A percentile compares a stretch with the other conserved stretches of the same genome.
Evolutionary conservation across 257 asterid species (phyloP).

Genomic region (Capsicum pubescens): DNA sequence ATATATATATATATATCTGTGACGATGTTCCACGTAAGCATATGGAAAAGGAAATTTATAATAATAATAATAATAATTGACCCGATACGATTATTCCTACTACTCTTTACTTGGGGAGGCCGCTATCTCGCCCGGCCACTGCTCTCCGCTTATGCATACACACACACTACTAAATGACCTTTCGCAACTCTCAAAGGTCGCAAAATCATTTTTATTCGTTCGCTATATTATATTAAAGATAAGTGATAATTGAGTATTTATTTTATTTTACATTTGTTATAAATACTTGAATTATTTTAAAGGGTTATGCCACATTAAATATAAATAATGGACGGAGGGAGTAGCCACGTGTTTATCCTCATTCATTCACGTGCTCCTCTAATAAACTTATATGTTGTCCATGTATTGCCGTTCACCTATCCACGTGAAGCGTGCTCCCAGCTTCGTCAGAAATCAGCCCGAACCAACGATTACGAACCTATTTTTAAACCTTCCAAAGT

Average conservation of each 20-base stretch:
- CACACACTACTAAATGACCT: constrained; percentile 32
- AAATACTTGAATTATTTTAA: too few species aligned
- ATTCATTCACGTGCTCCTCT: neutral
- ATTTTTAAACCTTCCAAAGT: too few species aligned
- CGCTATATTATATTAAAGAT: too few species aligned
- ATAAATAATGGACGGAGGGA: too few species aligned
- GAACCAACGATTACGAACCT: too few species aligned
- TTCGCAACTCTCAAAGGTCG: constrained; percentile 49
- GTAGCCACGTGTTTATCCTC: constrained; percentile 27
- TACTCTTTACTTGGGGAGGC: constrained; percentile 16
- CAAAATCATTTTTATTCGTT: neutral
- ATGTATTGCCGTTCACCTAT: neutral
- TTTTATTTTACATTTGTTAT: too few species aligned
- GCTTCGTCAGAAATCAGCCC: too few species aligned
- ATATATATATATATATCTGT: neutral
- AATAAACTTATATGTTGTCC: neutral
- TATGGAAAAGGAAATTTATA: neutral
- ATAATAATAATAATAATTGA: neutral
- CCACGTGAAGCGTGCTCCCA: neutral
- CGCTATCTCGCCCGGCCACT: constrained; percentile 42
- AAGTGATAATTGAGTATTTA: too few species aligned
- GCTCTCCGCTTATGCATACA: constrained; percentile 45
- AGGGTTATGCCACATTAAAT: too few species aligned
- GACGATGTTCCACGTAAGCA: neutral
- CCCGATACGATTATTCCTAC: neutral